A percentile compares a stretch with the other conserved stretches of the same genome.
Evolutionary conservation across 352 stramenopile species (phyloP).

Genomic region (Thraustochytrium striatum): DNA sequence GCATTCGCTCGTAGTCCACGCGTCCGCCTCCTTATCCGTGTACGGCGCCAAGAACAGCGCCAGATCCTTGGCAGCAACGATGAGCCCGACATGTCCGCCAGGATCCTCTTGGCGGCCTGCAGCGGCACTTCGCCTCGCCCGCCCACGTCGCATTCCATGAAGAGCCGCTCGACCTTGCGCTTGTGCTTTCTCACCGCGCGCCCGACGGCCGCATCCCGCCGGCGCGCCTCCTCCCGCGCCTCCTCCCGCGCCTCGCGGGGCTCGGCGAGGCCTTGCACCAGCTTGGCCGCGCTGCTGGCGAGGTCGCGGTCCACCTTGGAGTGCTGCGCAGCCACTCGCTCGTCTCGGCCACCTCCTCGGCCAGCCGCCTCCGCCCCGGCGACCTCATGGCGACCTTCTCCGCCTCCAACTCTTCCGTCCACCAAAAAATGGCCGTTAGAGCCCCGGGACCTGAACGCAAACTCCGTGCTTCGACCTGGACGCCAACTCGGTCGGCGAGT

Average conservation of each 20-base stretch:
- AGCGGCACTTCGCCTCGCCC: not conserved
- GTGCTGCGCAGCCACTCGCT: too few relatives aligned
- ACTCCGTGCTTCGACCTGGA: too few relatives aligned
- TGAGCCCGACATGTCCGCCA: slow-evolving; percentile 14
- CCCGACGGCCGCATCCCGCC: slow-evolving; percentile 12
- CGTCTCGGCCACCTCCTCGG: too few relatives aligned
- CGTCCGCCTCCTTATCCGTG: not conserved
- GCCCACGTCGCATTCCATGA: not conserved
- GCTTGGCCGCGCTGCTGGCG: not conserved
- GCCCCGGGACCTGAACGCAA: too few relatives aligned
- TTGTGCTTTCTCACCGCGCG: slow-evolving; percentile 43
- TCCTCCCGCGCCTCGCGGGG: not conserved
- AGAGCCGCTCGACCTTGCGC: not conserved
- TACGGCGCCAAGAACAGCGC: not conserved
- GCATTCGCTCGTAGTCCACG: slow-evolving; percentile 36
- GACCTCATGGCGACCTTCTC: too few relatives aligned
- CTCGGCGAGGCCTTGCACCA: not conserved
- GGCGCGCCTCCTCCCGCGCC: not conserved
- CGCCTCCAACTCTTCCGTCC: too few relatives aligned
- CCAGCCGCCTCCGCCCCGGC: too few relatives aligned
- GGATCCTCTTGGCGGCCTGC: not conserved
- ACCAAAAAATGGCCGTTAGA: too few relatives aligned
- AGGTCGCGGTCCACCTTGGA: too few relatives aligned
- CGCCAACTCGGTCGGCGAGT: too few relatives aligned
- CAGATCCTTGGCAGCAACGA: not conserved